Percentiles rank a stretch among this genome's conserved stretches.
These are phyloP conservation scores for Salvia rosmarinus DNA, from an alignment of 257 asterid species.

Conservation along the genomic window DNA sequence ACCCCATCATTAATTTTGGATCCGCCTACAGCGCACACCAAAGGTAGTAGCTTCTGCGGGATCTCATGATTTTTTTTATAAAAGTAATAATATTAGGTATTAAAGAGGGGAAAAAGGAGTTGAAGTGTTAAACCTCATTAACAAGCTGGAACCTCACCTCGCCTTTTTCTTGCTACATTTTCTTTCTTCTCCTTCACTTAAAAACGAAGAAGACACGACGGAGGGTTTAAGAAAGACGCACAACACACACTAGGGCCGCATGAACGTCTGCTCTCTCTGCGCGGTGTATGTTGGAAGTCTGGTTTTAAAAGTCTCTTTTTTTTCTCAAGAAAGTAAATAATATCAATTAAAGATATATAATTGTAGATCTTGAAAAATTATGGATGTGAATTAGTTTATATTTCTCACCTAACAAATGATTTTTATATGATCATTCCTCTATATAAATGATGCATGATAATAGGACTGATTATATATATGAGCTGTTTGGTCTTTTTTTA, in stretches of 20 bases:
- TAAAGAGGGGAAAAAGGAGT: neutral
- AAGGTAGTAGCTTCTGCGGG: no score
- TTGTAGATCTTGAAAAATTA: no score
- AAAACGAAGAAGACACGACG: neutral
- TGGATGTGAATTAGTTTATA: no score
- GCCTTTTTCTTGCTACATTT: constrained; percentile 34
- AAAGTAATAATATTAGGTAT: neutral
- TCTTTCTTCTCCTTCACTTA: neutral
- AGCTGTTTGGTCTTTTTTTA: no score
- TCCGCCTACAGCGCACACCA: no score
- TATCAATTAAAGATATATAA: no score
- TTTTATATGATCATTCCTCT: no score
- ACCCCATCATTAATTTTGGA: no score
- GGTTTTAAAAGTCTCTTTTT: neutral
- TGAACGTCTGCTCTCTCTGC: neutral
- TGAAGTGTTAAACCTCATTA: constrained; percentile 22
- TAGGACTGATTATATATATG: no score
- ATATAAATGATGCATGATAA: no score
- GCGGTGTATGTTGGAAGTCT: neutral
- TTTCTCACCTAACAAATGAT: no score
- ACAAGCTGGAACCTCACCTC: neutral
- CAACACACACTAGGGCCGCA: neutral
- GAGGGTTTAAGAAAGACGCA: neutral
- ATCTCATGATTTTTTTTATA: no score
- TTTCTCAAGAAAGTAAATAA: neutral